Evolutionary conservation across 441 rosid genomes (phyloP), one percentile per base, ranked within the genome.

Genomic region (Capsella rubella): DNA sequence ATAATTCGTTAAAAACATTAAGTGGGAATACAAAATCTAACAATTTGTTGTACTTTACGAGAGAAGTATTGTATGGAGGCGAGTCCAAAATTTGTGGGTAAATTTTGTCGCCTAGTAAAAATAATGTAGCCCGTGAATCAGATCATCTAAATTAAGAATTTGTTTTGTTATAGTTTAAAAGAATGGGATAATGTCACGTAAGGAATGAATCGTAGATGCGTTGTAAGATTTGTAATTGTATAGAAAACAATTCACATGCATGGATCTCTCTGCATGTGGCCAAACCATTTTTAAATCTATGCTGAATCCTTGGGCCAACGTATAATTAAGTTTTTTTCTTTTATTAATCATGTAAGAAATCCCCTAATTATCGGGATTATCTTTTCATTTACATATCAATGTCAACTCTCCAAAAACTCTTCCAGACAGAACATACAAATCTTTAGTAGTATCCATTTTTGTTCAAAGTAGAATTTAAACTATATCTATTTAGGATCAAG

Each of bases 201-300:
- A 46, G 40, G 40, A 55, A 64, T 27, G 34, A 60, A 45, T n/a
- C 28, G 14, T 16, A 21, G 53, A 67, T 43, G 16, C 43, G 16
- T 34, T 64, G 47, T 47, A 29, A 40, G 16, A 55, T 52, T 5
- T 31, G 43, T 40, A 71, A 21, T 21, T 9, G 47, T 13, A 3
- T 11, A 53, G 29, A 67, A 18, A 28, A 58, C 18, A 31, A 6
- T 67, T 58, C 63, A 67, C 58, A 68, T 75, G 63, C 35, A 75
- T 59, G 49, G 63, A 67, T 68, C 74, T 67, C 73, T 68, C 29
- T 61, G 57, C 79, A 75, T 75, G 79, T 68, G 69, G 68, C 13
- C 15, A 58, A 9, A 12, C 57, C 28, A 53, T 67, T 61, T 75
- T 37, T 53, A 6, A 31, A 5, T 40, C 7, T n/a, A 35, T 52